A percentile compares a stretch with the other conserved stretches of the same genome.
Evolutionary conservation across 495 filamentous ascomycete species (phyloP).

Genomic region (Viridothelium virens): DNA sequence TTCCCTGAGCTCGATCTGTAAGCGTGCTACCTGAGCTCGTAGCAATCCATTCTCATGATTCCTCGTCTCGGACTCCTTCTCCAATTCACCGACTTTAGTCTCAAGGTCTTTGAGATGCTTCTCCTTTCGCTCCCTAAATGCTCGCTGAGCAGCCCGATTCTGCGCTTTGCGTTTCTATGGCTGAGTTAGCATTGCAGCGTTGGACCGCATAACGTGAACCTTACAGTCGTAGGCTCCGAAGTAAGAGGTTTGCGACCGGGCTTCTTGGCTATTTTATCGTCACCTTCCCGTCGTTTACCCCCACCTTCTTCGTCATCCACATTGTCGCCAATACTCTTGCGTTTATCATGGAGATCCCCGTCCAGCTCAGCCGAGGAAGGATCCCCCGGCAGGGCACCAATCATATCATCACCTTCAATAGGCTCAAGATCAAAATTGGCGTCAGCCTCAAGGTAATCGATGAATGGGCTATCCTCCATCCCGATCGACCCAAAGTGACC

Average conservation of each 20-base stretch:
- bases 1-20: slow-evolving; percentile 77
- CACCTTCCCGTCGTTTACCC: slow-evolving; percentile 72
- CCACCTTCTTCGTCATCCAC: slow-evolving; percentile 54
- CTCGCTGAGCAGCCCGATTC: slow-evolving; percentile 91
- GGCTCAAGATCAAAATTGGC: slow-evolving; percentile 53
- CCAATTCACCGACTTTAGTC: slow-evolving; percentile 85
- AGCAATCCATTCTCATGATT: slow-evolving; percentile 82
- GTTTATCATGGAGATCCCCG: slow-evolving; percentile 70
- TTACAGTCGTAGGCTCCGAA: slow-evolving; percentile 89
- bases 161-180: slow-evolving; percentile 94
- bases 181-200: slow-evolving; percentile 39
- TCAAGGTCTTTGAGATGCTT: slow-evolving; percentile 95
- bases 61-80: slow-evolving; percentile 72
- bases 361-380: slow-evolving; percentile 44
- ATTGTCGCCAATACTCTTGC: slow-evolving; percentile 62
- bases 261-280: slow-evolving; percentile 77
- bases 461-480: slow-evolving; percentile 66
- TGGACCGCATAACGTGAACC: slow-evolving; percentile 31
- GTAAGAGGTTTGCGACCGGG: slow-evolving; percentile 93
- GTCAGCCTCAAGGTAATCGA: slow-evolving; percentile 71
- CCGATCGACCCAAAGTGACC: slow-evolving; percentile 41
- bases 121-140: slow-evolving; percentile 97
- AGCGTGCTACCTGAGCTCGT: slow-evolving; percentile 74
- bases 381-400: slow-evolving; percentile 63
- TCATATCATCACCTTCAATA: slow-evolving; percentile 53